phyloP scores from a whole-genome alignment of 768 basidiomycete species.

The Agaricus blazei region DNA sequence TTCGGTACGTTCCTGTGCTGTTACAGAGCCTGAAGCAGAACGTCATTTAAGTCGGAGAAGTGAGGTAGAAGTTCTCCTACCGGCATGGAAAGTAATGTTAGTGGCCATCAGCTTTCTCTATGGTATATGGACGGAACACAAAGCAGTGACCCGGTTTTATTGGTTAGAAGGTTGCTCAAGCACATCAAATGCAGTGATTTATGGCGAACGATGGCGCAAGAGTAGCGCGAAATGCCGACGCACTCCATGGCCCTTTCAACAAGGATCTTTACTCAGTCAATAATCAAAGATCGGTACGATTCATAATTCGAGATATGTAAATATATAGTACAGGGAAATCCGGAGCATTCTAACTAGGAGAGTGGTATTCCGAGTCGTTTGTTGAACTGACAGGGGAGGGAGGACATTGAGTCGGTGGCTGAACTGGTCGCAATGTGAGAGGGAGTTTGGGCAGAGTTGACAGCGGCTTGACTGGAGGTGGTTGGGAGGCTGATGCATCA shows the following conservation, averaged over 20 bases:
- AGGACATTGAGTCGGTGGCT: background rate
- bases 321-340: background rate
- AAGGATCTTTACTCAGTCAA: background rate
- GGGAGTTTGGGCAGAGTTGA: background rate
- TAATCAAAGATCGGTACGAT: background rate
- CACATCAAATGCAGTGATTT: background rate
- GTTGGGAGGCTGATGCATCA: background rate
- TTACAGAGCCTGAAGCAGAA: constrained; percentile 60
- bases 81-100: constrained; percentile 69
- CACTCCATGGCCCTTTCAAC: background rate
- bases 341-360: background rate
- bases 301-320: background rate
- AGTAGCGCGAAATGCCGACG: constrained; percentile 17
- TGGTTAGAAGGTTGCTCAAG: background rate
- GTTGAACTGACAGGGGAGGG: constrained; percentile 4
- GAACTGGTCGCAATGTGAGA: background rate
- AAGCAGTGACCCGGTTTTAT: no score
- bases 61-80: constrained; percentile 23
- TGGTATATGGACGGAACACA: background rate
- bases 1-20: constrained; percentile 55
- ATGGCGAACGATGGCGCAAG: constrained; percentile 18
- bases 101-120: constrained; percentile 28
- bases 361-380: constrained; percentile 9
- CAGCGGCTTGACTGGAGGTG: background rate
- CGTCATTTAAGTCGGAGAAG: background rate